phyloP scores from a whole-genome alignment of 2,329 filamentous ascomycete species.

The Claviceps citrina region DNA sequence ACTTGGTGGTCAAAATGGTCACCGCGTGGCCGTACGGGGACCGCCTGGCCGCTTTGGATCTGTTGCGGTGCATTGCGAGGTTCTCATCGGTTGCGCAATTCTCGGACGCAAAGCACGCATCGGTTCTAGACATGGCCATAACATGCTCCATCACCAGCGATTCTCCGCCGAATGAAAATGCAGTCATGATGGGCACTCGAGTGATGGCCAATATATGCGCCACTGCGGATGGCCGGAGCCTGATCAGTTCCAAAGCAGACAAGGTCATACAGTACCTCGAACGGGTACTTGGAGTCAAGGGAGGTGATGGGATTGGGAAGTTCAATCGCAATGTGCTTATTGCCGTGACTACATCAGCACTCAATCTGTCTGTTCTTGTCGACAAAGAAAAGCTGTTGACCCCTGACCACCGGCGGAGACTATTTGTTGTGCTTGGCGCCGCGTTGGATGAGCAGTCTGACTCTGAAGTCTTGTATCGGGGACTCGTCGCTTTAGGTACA shows the following conservation, averaged over 20 bases:
- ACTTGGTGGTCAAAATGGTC: conserved; percentile 54
- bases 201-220: conserved; percentile 73
- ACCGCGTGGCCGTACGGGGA: conserved; percentile 68
- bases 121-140: conserved; percentile 42
- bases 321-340: conserved; percentile 68
- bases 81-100: conserved; percentile 51
- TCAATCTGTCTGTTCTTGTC: conserved; percentile 72
- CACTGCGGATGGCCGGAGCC: conserved; percentile 51
- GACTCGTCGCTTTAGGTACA: conserved; percentile 71
- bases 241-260: conserved; percentile 44
- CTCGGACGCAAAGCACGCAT: conserved; percentile 34
- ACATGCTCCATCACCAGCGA: conserved; percentile 28
- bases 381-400: conserved; percentile 26
- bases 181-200: conserved; percentile 73
- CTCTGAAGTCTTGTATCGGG: conserved; percentile 68
- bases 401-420: conserved; percentile 19
- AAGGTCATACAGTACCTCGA: conserved; percentile 48
- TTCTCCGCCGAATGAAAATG: conserved; percentile 54
- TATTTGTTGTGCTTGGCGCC: conserved; percentile 46
- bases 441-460: conserved; percentile 55
- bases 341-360: conserved; percentile 63
- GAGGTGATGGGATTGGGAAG: conserved; percentile 32
- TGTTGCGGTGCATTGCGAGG: conserved; percentile 68
- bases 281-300: conserved; percentile 38
- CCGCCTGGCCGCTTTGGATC: conserved; percentile 69